Evolutionary conservation across 2,329 filamentous ascomycete genomes (phyloP).

Genomic region (Drechmeria coniospora): DNA sequence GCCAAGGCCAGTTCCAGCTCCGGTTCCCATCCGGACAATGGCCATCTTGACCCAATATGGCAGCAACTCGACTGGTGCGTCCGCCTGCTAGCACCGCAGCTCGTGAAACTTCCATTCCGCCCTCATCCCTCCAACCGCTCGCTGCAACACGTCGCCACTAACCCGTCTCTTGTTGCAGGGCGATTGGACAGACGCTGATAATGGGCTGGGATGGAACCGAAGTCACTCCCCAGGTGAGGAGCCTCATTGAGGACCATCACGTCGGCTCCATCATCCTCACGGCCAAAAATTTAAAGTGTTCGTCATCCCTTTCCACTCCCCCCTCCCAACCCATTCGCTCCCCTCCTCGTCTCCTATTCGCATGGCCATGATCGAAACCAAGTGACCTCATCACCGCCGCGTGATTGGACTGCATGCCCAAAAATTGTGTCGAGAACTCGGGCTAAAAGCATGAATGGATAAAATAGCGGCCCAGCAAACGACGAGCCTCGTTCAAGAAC

Average conservation of each 20-base stretch:
- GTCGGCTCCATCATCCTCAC: conserved; percentile 77
- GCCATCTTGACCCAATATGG: conserved; percentile 47
- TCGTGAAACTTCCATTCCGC: neutral
- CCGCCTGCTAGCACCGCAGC: neutral
- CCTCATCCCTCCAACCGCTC: conserved; percentile 3
- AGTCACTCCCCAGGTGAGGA: conserved; percentile 68
- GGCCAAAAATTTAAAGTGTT: conserved; percentile 75
- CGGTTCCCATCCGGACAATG: conserved; percentile 19
- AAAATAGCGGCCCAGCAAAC: conserved; percentile 76
- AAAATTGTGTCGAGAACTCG: too few relatives aligned
- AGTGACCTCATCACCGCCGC: too few relatives aligned
- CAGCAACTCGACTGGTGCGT: conserved; percentile 62
- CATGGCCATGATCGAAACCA: too few relatives aligned
- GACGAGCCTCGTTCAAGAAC: conserved; percentile 71
- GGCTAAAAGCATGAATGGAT: too few relatives aligned
- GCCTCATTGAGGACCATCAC: conserved; percentile 69
- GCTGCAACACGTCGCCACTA: too few relatives aligned
- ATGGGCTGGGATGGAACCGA: conserved; percentile 79
- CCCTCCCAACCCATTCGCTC: too few relatives aligned
- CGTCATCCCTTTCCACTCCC: conserved; percentile 11
- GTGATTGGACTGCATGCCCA: too few relatives aligned
- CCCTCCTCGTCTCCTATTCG: conserved; percentile 1
- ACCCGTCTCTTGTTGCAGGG: conserved; percentile 25
- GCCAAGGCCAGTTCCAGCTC: conserved; percentile 11
- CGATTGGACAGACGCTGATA: conserved; percentile 62